phyloP scores from a whole-genome alignment of 2,329 filamentous ascomycete genomes.

The Trichoderma atrobrunneum region DNA sequence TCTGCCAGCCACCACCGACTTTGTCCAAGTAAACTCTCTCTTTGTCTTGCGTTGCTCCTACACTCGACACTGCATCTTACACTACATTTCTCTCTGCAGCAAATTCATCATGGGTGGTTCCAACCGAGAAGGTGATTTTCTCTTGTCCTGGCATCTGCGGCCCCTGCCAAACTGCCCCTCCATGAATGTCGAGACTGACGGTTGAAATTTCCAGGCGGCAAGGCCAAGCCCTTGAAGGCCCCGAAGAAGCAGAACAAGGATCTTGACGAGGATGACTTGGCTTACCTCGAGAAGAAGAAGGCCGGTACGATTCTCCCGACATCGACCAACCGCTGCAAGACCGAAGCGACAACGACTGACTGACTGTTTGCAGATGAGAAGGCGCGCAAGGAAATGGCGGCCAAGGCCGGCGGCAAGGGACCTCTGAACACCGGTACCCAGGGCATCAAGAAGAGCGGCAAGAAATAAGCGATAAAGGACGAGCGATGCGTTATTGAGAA shows the following conservation, averaged over 20 bases:
- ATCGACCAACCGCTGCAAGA: neutral
- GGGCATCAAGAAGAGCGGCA: conserved; percentile 97
- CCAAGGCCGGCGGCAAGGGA: conserved; percentile 81
- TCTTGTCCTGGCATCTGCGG: conserved; percentile 18
- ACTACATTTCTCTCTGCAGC: neutral
- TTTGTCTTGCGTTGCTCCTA: neutral
- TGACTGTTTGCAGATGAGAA: conserved; percentile 63
- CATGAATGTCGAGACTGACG: conserved; percentile 4
- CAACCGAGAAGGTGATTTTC: conserved; percentile 39
- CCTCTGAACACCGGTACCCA: conserved; percentile 79
- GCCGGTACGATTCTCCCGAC: conserved; percentile 61
- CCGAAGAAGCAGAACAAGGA: conserved; percentile 83
- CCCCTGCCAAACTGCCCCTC: conserved; percentile 25
- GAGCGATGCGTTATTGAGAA: conserved; percentile 7
- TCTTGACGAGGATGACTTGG: conserved; percentile 81
- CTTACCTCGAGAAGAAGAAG: conserved; percentile 78
- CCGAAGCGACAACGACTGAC: conserved; percentile 22
- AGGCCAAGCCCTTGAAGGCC: conserved; percentile 81
- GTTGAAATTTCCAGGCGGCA: conserved; percentile 59
- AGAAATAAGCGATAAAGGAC: conserved; percentile 64
- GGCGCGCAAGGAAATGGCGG: conserved; percentile 79
- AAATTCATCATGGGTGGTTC: conserved; percentile 36
- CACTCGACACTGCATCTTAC: neutral
- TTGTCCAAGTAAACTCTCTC: neutral
- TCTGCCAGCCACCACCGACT: conserved; percentile 10